Evolutionary conservation across 2,329 filamentous ascomycete species (phyloP).

Genomic region (Ceratocystis cacaofunesta): DNA sequence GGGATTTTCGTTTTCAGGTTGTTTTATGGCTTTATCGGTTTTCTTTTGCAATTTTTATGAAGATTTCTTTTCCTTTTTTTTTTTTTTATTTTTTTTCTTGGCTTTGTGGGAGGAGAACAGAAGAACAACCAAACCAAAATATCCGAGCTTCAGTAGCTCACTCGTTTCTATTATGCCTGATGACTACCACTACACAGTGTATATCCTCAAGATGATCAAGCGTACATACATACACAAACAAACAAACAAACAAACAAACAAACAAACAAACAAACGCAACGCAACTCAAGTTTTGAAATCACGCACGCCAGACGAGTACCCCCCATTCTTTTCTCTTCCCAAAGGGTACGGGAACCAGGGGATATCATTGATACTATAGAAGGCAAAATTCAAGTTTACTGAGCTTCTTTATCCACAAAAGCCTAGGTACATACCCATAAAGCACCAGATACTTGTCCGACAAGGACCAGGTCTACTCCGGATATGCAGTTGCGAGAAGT

Average conservation of each 20-base stretch:
- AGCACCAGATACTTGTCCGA: background rate
- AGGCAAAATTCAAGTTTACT: background rate
- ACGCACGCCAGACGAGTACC: too few species aligned
- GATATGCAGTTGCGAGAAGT: background rate
- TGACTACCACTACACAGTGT: too few species aligned
- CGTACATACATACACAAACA: background rate
- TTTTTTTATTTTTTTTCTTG: background rate
- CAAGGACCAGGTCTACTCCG: conserved; percentile 1
- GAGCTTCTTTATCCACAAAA: too few species aligned
- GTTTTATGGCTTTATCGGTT: background rate
- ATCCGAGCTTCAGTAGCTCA: background rate
- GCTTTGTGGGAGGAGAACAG: background rate
- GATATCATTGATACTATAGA: background rate
- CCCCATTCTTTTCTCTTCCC: too few species aligned
- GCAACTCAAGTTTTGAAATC: too few species aligned
- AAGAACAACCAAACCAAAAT: background rate
- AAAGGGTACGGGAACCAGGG: background rate
- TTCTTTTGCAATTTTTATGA: background rate
- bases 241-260: background rate
- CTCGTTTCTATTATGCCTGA: too few species aligned
- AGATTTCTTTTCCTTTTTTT: background rate
- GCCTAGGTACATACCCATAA: too few species aligned
- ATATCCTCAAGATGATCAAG: background rate
- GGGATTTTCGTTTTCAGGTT: background rate
- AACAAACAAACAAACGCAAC: background rate